A percentile compares a stretch with the other conserved stretches of the same genome.
Evolutionary conservation across 768 basidiomycete species (phyloP).

Genomic region (Candolleomyces aberdarensis): DNA sequence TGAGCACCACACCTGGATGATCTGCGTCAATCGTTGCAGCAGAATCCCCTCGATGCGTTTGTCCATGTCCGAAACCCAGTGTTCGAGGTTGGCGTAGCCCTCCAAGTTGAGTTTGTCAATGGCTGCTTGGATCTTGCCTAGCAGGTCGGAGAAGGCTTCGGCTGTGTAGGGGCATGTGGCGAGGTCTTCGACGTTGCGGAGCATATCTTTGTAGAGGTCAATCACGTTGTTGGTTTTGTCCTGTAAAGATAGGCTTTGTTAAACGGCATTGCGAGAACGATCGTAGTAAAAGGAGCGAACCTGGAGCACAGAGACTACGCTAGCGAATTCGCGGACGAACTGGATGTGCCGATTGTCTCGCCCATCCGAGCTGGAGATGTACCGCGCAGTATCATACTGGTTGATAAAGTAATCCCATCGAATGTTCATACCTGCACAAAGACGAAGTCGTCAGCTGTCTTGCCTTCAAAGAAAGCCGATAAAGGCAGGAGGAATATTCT

Average conservation of each 20-base stretch:
- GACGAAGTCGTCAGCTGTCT: not conserved
- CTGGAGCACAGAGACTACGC: slow-evolving; percentile 88
- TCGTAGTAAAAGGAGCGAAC: slow-evolving; percentile 29
- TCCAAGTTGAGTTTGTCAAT: slow-evolving; percentile 95
- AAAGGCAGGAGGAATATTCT: no score
- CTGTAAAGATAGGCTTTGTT: slow-evolving; percentile 28
- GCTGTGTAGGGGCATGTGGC: slow-evolving; percentile 80
- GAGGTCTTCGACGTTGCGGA: slow-evolving; percentile 82
- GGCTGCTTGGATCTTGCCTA: slow-evolving; percentile 74
- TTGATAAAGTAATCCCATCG: slow-evolving; percentile 98
- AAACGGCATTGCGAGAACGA: not conserved
- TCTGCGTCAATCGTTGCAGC: slow-evolving; percentile 66
- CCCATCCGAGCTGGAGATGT: slow-evolving; percentile 69
- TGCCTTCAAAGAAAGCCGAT: not conserved
- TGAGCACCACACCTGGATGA: slow-evolving; percentile 83
- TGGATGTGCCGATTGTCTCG: slow-evolving; percentile 86
- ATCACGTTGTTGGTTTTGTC: slow-evolving; percentile 96
- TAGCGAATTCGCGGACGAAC: slow-evolving; percentile 94
- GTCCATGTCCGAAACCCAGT: slow-evolving; percentile 85
- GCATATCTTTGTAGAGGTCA: slow-evolving; percentile 85
- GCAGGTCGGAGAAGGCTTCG: slow-evolving; percentile 77
- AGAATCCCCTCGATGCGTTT: slow-evolving; percentile 81
- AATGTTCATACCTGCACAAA: slow-evolving; percentile 77
- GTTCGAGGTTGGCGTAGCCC: slow-evolving; percentile 91
- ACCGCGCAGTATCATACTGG: slow-evolving; percentile 83